phyloP scores from a whole-genome alignment of 2,329 filamentous ascomycete species.

The Pyricularia sp. region DNA sequence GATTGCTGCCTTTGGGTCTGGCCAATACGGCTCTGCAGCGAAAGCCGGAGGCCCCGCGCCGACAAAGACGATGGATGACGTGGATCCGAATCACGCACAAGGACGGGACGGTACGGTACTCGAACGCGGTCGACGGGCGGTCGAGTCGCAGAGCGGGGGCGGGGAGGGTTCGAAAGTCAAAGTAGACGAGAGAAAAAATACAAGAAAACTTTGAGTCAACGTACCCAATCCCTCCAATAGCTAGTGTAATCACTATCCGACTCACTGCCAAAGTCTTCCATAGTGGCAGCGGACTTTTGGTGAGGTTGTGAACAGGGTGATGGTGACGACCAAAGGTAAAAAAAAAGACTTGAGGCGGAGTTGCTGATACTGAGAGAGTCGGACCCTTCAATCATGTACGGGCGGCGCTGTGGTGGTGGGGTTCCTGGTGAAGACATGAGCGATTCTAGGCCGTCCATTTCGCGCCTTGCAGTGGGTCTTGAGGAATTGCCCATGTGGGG shows the following conservation, averaged over 20 bases:
- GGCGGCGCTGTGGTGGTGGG: neutral
- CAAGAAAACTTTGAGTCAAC: constrained; percentile 25
- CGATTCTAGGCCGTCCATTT: neutral
- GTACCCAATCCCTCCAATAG: constrained; percentile 98
- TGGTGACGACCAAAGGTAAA: neutral
- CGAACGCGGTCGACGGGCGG: neutral
- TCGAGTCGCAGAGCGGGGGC: constrained; percentile 1
- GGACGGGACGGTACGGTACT: neutral
- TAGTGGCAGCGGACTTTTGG: constrained; percentile 29
- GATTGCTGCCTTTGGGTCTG: neutral
- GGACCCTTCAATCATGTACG: neutral
- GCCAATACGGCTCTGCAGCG: neutral
- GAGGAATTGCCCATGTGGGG: neutral
- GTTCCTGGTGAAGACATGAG: neutral
- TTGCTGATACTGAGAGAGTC: neutral
- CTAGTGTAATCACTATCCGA: constrained; percentile 98
- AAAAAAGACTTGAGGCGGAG: neutral
- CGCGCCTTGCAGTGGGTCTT: neutral
- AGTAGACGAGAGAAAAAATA: neutral
- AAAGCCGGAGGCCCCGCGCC: neutral
- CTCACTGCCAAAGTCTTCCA: constrained; percentile 98
- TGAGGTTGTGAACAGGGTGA: neutral
- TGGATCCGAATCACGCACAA: constrained; percentile 5
- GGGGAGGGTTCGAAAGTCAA: neutral
- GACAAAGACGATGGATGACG: neutral